phyloP scores from a whole-genome alignment of 1,139 yeast species.

The Tardiomyces blankii region DNA sequence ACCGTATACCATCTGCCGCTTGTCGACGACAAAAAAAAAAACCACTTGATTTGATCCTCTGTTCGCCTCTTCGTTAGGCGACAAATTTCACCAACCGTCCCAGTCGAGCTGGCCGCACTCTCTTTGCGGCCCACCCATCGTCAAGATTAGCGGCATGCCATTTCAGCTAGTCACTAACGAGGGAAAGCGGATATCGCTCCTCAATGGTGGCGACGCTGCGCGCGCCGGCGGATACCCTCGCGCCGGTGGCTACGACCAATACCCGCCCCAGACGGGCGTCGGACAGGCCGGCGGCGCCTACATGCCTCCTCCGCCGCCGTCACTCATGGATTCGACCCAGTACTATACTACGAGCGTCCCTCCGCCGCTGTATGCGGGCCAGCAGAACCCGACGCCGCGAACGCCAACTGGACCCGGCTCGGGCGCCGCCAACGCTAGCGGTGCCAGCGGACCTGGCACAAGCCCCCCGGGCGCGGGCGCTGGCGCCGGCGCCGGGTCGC shows the following conservation, averaged over 20 bases:
- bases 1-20: no score
- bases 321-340: not conserved
- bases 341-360: not conserved
- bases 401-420: not conserved
- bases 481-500: not conserved
- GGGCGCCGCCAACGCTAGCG: not conserved
- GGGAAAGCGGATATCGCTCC: constrained; percentile 13
- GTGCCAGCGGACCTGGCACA: not conserved
- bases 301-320: not conserved
- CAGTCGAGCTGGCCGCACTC: not conserved
- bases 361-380: not conserved
- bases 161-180: constrained; percentile 15
- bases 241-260: not conserved
- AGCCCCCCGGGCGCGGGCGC: not conserved
- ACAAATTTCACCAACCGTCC: not conserved
- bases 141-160: constrained; percentile 8
- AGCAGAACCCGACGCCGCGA: not conserved
- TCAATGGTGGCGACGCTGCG: constrained; percentile 10
- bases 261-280: not conserved
- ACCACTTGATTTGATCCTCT: no score
- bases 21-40: no score
- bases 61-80: no score
- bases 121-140: not conserved
- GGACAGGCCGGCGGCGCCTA: not conserved
- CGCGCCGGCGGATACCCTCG: not conserved